Percentiles rank a stretch among this genome's conserved stretches.
Conservation (phyloP, 495 filamentous ascomycete genomes). For the Podospora pseudopauciseta region DNA sequence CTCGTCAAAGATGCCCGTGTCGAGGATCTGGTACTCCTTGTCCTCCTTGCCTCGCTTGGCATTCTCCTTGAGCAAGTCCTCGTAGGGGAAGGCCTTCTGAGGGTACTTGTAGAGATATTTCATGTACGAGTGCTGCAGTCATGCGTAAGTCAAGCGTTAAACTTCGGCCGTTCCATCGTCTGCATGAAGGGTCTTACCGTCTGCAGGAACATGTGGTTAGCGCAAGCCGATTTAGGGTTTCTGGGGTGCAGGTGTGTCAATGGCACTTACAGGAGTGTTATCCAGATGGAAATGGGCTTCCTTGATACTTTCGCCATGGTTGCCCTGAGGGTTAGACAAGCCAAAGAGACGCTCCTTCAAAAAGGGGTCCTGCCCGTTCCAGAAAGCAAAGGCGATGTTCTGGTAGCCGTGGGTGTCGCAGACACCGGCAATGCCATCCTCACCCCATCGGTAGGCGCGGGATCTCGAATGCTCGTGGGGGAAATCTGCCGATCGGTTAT, state of each 20-base stretch:
- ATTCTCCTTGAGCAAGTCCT: slow-evolving; percentile 80
- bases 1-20: slow-evolving; percentile 89
- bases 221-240: background rate
- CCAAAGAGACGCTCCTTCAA: slow-evolving; percentile 94
- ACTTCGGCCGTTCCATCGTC: background rate
- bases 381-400: slow-evolving; percentile 93
- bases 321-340: slow-evolving; percentile 90
- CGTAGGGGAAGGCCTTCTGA: slow-evolving; percentile 85
- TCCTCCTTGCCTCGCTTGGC: slow-evolving; percentile 68
- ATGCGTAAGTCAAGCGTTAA: slow-evolving; percentile 23
- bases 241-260: background rate
- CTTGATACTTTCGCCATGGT: slow-evolving; percentile 94
- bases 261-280: slow-evolving; percentile 67
- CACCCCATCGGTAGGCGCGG: slow-evolving; percentile 87
- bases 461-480: slow-evolving; percentile 87
- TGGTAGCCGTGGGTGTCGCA: slow-evolving; percentile 86
- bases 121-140: slow-evolving; percentile 87
- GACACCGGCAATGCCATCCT: slow-evolving; percentile 95
- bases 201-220: slow-evolving; percentile 31
- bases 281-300: slow-evolving; percentile 95
- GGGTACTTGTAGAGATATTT: slow-evolving; percentile 98
- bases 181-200: slow-evolving; percentile 36
- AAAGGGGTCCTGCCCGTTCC: slow-evolving; percentile 94
- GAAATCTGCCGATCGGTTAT: slow-evolving; percentile 62
- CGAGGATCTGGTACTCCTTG: slow-evolving; percentile 84